Base-by-base conservation (phyloP, 2,329 filamentous ascomycete genomes). In the Juglanconis sp. region DNA sequence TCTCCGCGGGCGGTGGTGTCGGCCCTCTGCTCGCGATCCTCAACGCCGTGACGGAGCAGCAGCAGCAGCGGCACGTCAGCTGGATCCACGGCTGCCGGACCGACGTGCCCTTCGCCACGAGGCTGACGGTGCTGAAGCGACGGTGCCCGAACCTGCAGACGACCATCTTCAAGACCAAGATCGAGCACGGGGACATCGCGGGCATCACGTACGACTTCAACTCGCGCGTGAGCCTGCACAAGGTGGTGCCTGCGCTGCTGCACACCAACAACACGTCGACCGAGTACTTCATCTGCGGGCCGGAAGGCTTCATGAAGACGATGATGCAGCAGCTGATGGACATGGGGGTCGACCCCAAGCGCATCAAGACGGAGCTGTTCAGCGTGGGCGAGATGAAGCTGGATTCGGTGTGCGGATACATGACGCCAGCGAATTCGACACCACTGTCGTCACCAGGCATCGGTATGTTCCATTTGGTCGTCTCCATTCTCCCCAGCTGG, bases 21-120 rank as follows among this genome's bases (percentile, higher is more conserved):
- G 82, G 82, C 0, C 83, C 84, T 0, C 73, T 86, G 64, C 72
- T 83, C 31, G 79, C 83, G 17, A 86, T 86, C 61, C 72, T 86
- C 59, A 83, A 83, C 69, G 77, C 79, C 7, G 69, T 82, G 36
- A 69, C 74, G 8, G 72, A 79, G 50, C 69, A 73, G 30, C 69
- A 74, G 51, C 70, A 73, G 30, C 70, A 73, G 47, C 74, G 81
- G 3, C 78, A 78, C 34, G 68, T 86, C 36, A 79, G 79, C 48
- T 85, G 82, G 76, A 76, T 85, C 57, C 83, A 85, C 66, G 81
- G 80, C 10, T 80, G 80, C 2, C 78, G 77, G 38, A 75, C 75
- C 13, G 74, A 77, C 3, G 73, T 75, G 2, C 81, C 82, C 1
- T 85, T 86, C 69, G 76, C 78, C 52, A 72, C 78, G 3, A 77